Conservation (phyloP, 306 rosid species). For the Oxytropis ochrocephala region DNA sequence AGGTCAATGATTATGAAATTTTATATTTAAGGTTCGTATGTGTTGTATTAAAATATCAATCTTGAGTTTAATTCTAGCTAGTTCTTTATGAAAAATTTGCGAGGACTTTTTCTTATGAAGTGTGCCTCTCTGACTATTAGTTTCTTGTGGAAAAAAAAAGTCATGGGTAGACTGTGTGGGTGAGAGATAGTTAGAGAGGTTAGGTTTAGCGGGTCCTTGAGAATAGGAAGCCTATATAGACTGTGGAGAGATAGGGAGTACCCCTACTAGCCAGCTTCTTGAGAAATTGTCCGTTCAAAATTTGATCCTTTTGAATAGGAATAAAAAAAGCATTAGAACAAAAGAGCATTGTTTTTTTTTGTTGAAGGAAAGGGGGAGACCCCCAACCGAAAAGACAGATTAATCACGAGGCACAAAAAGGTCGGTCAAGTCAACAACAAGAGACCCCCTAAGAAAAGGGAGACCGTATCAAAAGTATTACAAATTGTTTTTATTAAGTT, state of each 20-base stretch:
- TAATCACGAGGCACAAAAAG: too few species aligned
- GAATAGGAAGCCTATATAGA: neutral
- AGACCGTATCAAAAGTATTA: too few species aligned
- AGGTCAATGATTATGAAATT: neutral
- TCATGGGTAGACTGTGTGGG: neutral
- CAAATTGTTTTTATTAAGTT: too few species aligned
- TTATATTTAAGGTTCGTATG: neutral
- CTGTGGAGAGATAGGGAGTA: neutral
- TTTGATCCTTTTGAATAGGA: neutral
- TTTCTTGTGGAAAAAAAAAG: neutral
- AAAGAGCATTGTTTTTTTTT: too few species aligned
- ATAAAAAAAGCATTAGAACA: neutral
- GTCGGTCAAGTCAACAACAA: too few species aligned
- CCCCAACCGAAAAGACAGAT: too few species aligned
- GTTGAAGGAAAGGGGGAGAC: too few species aligned
- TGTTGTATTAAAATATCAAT: neutral
- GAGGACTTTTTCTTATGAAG: neutral
- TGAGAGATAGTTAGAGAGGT: neutral
- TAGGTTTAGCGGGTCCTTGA: constrained; percentile 17
- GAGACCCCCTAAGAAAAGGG: too few species aligned
- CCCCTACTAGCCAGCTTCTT: neutral
- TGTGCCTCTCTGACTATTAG: neutral
- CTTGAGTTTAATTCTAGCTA: neutral
- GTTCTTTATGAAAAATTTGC: neutral
- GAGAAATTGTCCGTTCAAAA: neutral